Evolutionary conservation across 441 rosid genomes (phyloP).

Genomic region (Biscutella auriculata): DNA sequence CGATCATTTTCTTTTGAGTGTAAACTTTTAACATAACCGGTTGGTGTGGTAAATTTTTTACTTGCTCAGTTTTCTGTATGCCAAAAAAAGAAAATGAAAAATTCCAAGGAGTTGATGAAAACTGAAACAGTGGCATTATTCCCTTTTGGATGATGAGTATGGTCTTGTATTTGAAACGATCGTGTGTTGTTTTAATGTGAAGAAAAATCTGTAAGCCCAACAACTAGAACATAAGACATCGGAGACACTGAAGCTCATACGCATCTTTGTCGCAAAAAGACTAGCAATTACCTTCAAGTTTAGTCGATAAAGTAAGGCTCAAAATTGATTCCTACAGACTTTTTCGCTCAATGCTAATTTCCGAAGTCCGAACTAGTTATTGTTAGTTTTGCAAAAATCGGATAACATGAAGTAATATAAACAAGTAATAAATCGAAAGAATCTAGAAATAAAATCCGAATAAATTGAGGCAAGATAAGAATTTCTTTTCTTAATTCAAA

Average conservation of each 20-base stretch:
- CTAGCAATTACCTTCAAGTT: too few species aligned
- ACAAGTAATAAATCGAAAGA: too few species aligned
- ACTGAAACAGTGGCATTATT: not conserved
- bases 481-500: too few species aligned
- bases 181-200: slow-evolving; percentile 8
- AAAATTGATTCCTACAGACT: too few species aligned
- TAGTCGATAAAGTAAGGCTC: too few species aligned
- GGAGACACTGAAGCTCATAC: not conserved
- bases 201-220: not conserved
- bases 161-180: slow-evolving; percentile 8
- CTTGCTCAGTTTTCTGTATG: slow-evolving; percentile 11
- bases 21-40: not conserved
- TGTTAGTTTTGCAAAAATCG: too few species aligned
- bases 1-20: slow-evolving; percentile 49
- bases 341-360: too few species aligned
- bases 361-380: too few species aligned
- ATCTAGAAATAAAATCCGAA: too few species aligned
- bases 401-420: too few species aligned
- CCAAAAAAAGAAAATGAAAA: too few species aligned
- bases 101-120: not conserved
- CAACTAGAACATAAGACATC: not conserved
- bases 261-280: not conserved
- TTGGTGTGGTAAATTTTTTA: slow-evolving; percentile 14
- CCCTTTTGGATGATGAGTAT: slow-evolving; percentile 1
- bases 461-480: too few species aligned